phyloP scores from a whole-genome alignment of 2,329 filamentous ascomycete genomes.

The Blumeria hordei region DNA sequence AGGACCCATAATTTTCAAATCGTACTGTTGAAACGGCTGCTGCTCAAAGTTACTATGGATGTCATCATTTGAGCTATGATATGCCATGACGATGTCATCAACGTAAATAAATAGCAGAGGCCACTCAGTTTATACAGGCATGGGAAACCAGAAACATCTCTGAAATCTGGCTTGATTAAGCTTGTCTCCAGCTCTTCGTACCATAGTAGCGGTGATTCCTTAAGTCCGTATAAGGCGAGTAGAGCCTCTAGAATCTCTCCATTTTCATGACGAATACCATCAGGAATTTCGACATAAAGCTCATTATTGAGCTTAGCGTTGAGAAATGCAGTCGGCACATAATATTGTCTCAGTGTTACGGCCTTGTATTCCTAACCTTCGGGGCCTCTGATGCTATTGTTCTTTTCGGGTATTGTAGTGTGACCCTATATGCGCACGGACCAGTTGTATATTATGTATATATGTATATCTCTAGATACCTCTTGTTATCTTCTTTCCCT shows the following conservation, averaged over 20 bases:
- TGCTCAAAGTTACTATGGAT: background rate
- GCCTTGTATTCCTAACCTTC: no score
- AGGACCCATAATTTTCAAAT: background rate
- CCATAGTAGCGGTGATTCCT: background rate
- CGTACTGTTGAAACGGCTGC: background rate
- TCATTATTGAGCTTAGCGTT: background rate
- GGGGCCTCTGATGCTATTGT: no score
- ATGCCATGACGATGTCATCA: background rate
- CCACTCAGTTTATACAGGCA: background rate
- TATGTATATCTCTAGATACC: no score
- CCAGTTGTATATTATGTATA: no score
- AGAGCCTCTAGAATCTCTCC: background rate
- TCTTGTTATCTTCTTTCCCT: no score
- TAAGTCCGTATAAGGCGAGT: background rate
- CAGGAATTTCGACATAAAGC: background rate
- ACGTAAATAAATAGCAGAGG: background rate
- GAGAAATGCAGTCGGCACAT: background rate
- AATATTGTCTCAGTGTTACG: background rate
- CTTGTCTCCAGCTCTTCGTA: background rate
- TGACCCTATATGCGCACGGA: no score
- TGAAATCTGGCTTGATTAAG: background rate
- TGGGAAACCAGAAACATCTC: background rate
- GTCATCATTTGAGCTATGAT: background rate
- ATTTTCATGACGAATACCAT: background rate
- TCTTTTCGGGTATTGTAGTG: no score